Percentiles rank a stretch among this genome's conserved stretches.
phyloP scores from a whole-genome alignment of 441 rosid genomes.

The Daphne laureola region DNA sequence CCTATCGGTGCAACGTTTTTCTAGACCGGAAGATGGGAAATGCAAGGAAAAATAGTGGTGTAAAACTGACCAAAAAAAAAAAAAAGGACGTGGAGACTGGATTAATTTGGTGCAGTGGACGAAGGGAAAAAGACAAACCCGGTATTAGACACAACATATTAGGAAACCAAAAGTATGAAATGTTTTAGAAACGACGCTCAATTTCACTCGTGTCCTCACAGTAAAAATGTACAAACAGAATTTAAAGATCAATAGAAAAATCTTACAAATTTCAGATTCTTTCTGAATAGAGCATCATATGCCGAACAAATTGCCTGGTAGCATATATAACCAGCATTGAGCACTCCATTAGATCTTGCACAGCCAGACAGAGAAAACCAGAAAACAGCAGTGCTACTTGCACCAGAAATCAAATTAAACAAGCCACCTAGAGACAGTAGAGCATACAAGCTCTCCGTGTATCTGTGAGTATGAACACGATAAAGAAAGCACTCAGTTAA shows the following conservation, averaged over 20 bases:
- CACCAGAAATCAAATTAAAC: conserved; percentile 55
- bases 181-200: too few species aligned
- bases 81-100: too few species aligned
- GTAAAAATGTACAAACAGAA: too few species aligned
- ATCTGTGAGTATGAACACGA: conserved; percentile 41
- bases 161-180: too few species aligned
- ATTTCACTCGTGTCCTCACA: too few species aligned
- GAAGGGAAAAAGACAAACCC: too few species aligned
- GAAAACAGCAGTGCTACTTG: conserved; percentile 49
- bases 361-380: conserved; percentile 78
- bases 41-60: too few species aligned
- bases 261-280: conserved; percentile 51
- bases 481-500: conserved; percentile 9
- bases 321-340: conserved; percentile 87
- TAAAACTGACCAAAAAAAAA: too few species aligned
- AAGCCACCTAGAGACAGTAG: conserved; percentile 73
- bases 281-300: conserved; percentile 46
- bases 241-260: conserved; percentile 3
- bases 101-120: too few species aligned
- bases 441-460: conserved; percentile 79
- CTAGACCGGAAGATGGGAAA: too few species aligned
- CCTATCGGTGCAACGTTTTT: too few species aligned
- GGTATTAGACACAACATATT: too few species aligned
- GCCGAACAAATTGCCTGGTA: conserved; percentile 74
- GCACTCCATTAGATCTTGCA: conserved; percentile 92